Percentiles rank a stretch among this genome's conserved stretches.
Conservation (phyloP, 2,329 filamentous ascomycete species). For the Talaromyces albobiverticillius region DNA sequence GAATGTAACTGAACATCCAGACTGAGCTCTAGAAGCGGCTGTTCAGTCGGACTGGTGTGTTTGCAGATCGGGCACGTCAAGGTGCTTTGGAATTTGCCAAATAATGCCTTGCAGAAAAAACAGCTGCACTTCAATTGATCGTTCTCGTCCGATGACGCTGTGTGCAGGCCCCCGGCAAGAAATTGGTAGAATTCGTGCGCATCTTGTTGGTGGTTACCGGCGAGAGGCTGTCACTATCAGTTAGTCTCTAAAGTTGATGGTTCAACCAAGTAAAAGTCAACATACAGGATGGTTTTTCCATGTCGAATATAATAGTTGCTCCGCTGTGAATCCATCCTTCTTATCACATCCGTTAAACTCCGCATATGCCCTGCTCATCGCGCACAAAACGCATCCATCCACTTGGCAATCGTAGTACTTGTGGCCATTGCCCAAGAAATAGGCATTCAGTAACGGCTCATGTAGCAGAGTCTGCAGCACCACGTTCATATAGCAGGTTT, state of each 20-base stretch:
- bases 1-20: conserved; percentile 77
- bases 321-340: conserved; percentile 84
- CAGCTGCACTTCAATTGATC: conserved; percentile 64
- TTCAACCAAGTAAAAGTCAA: too few relatives aligned
- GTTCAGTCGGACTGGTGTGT: conserved; percentile 75
- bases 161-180: conserved; percentile 80
- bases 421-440: conserved; percentile 89
- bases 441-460: conserved; percentile 87
- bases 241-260: too few relatives aligned
- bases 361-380: conserved; percentile 61
- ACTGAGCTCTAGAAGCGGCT: conserved; percentile 88
- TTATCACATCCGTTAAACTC: conserved; percentile 61
- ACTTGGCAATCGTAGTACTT: conserved; percentile 68
- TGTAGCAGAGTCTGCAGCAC: conserved; percentile 91
- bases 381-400: conserved; percentile 59
- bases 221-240: conserved; percentile 56
- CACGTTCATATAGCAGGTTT: conserved; percentile 97
- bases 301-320: conserved; percentile 82
- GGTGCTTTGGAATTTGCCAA: conserved; percentile 84
- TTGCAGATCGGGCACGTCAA: conserved; percentile 88
- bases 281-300: conserved; percentile 76
- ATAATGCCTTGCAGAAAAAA: conserved; percentile 92
- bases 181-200: conserved; percentile 98
- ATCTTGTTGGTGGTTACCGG: conserved; percentile 93
- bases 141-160: conserved; percentile 47